Evolutionary conservation across 371 early-diverging fungal genomes (phyloP).

Genomic region (Mucor saturninus): DNA sequence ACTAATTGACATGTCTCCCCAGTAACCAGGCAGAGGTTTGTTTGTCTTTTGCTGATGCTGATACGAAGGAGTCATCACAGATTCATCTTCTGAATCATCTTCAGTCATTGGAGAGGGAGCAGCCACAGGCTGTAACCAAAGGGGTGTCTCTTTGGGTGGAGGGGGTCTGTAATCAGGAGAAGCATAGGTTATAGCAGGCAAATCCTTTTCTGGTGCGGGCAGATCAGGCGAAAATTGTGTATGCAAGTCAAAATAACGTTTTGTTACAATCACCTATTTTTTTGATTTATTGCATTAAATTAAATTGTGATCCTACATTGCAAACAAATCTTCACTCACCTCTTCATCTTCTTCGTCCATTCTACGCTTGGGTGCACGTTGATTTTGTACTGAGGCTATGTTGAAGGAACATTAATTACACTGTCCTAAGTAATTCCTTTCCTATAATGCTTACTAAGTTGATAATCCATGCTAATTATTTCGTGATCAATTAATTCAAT

Average conservation of each 20-base stretch:
- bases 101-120: constrained; percentile 25
- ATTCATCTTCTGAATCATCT: constrained; percentile 32
- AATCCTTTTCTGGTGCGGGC: constrained; percentile 13
- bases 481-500: constrained; percentile 4
- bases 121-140: constrained; percentile 30
- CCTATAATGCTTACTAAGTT: constrained; percentile 21
- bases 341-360: constrained; percentile 37
- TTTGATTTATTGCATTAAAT: not conserved
- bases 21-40: constrained; percentile 8
- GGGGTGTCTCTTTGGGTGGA: constrained; percentile 29
- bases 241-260: constrained; percentile 32
- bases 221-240: constrained; percentile 30
- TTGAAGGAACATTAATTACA: not conserved
- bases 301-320: not conserved
- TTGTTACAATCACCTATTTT: constrained; percentile 15
- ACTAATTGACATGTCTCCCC: constrained; percentile 19
- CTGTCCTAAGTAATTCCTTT: not conserved
- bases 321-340: constrained; percentile 1
- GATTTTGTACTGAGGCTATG: constrained; percentile 5
- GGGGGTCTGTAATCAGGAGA: constrained; percentile 42
- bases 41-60: constrained; percentile 11
- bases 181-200: constrained; percentile 40
- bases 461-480: constrained; percentile 23
- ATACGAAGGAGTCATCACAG: constrained; percentile 20
- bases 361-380: constrained; percentile 26